These are phyloP conservation scores for Triadica sebifera DNA, from an alignment of 345 rosid genomes.

Conservation along the genomic window DNA sequence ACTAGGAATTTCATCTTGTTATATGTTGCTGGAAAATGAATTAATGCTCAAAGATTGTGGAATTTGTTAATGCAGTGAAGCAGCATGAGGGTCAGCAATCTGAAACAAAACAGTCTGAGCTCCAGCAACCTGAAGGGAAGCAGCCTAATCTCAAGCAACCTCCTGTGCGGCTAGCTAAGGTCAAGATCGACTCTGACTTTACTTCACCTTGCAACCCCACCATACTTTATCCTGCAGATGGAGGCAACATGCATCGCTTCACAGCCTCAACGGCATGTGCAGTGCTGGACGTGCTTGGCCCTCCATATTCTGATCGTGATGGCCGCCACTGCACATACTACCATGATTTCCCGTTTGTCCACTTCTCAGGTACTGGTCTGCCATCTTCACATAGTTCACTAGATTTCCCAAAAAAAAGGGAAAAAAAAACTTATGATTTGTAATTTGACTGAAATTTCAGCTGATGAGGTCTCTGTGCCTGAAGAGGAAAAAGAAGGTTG, in stretches of 20 bases:
- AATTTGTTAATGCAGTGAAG: constrained; percentile 36
- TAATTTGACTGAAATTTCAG: constrained; percentile 23
- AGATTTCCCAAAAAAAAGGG: background rate
- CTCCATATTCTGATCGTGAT: constrained; percentile 72
- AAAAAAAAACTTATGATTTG: too few species aligned
- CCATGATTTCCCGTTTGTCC: constrained; percentile 48
- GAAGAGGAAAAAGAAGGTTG: constrained; percentile 52
- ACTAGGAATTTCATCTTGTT: background rate
- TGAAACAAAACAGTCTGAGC: constrained; percentile 30
- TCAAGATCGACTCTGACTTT: constrained; percentile 63
- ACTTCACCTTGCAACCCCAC: constrained; percentile 74
- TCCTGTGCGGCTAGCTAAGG: constrained; percentile 60
- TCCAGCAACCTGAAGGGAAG: constrained; percentile 4
- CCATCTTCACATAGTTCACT: background rate
- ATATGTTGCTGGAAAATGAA: background rate
- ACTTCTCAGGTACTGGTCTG: constrained; percentile 47
- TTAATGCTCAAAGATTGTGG: background rate
- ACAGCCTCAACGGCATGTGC: constrained; percentile 85
- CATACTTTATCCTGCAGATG: constrained; percentile 84
- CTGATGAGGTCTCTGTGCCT: constrained; percentile 36
- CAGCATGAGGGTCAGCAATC: background rate
- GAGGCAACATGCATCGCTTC: constrained; percentile 97
- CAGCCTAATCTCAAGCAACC: constrained; percentile 15
- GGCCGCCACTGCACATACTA: constrained; percentile 84
- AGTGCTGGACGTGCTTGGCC: constrained; percentile 84